Evolutionary conservation across 495 filamentous ascomycete species (phyloP), one percentile per base, ranked within the genome.

Genomic region (Darksidea phi): DNA sequence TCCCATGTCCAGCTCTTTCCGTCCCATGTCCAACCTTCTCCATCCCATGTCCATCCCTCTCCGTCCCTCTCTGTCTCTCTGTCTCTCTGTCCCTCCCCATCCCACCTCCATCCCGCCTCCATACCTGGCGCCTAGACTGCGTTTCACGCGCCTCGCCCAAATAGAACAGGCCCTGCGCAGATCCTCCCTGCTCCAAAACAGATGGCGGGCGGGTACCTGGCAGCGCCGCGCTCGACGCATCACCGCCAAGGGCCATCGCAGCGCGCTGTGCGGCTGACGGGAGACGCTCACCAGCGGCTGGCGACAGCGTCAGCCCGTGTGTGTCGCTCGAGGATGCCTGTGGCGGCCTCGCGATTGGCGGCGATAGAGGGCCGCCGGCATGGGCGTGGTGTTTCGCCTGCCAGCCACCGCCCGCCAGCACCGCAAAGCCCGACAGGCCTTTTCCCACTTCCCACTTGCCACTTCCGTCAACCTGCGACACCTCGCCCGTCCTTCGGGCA

Each of bases 191-290:
- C 45, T 38, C 28, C 10, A 56, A 51, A 57, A 34, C 51, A 43
- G 26, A 62, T 62, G 32, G 43, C 32, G 24, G 48, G 61, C 61
- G 61, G 61, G 61, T 64, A 64, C 61, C 61, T 59, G 55, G 55
- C 61, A 64, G 54, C 20, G 15, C 25, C 8, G 25, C 42, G 54
- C 34, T 32, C 53, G 26, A 42, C 36, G 18, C 5, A 4, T 4
- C 41, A 43, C 18, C 15, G 41, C 41, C 41, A 43, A 15, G 41
- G 15, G 18, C 15, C 51, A 37, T 24, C 15, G 23, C 23, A 34
- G 48, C 24, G 2, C 21, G 38, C 48, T 46, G 47, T 53, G 48
- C 48, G 36, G 48, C 57, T 61, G 21, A 50, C 48, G 47, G 54
- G 26, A 47, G 21, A 43, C 41, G 1, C 6, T 23, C 18, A 28